Base-by-base conservation (phyloP, 306 rosid species). In the Lagenaria siceraria region DNA sequence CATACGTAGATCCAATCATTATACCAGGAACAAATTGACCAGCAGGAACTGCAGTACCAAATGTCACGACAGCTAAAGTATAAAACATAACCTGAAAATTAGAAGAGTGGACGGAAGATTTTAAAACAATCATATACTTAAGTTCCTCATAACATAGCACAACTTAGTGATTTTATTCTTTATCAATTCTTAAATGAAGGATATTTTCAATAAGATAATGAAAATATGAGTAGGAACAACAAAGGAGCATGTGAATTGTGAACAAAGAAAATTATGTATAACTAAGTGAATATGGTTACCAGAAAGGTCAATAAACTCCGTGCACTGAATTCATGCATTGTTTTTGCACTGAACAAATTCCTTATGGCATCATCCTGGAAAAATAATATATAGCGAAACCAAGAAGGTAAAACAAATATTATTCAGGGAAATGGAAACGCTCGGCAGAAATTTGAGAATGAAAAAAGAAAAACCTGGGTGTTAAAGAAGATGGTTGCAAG, bases 1-100 rank as follows among this genome's bases (percentile, higher is more conserved):
- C 97, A 84, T 92, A 95, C 4, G 98, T 95, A 55, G 96, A 95
- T 79, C 98, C 98, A 78, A 90, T 92, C 97, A 92, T 92, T 79
- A 95, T 95, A 81, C 97, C 96, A 66, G 98, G 98, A 80, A 95
- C 98, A 87, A 95, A 95, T 76, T 95, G 97, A 79, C 97, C 97
- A 74, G 98, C 96, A 69, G 98, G 98, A 65, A 92, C 97, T 40
- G 97, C 96, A 80, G 93, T 95, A 78, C 98, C 97, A 87, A 87
- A 95, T 38, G 98, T 95, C 78, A 95, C 83, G 40, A 95, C 97
- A 33, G 98, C 98, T 86, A 95, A 85, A 48, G 89, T 69, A 85
- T 92, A 95, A 85, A 92, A 95, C 98, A 92, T 95, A 73, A 92
- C 93, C 98, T 95, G 93, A 78, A 85, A 82, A 75, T 81, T 80